Percentiles rank a stretch among this genome's conserved stretches.
These are phyloP conservation scores for Chamaecrista fasciculata DNA, from an alignment of 306 rosid genomes.

Conservation along the genomic window DNA sequence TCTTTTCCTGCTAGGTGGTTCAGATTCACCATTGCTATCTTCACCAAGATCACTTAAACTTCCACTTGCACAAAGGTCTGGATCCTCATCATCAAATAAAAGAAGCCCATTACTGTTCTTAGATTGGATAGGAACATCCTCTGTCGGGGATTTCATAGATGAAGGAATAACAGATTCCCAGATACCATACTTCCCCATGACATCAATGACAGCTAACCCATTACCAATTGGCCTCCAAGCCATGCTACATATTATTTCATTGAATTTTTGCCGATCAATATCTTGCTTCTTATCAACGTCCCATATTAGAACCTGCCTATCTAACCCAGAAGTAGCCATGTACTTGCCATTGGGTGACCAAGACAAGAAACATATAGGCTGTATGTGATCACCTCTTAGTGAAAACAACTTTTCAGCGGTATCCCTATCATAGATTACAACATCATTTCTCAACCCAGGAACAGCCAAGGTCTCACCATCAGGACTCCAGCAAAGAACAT, in stretches of 20 bases:
- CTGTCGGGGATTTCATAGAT: slow-evolving; percentile 90
- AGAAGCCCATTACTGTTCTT: slow-evolving; percentile 75
- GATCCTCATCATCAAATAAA: slow-evolving; percentile 76
- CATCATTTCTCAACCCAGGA: slow-evolving; percentile 85
- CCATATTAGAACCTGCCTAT: slow-evolving; percentile 90
- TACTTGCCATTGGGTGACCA: slow-evolving; percentile 98
- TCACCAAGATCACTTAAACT: slow-evolving; percentile 81
- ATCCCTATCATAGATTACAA: slow-evolving; percentile 90
- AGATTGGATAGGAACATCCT: slow-evolving; percentile 63
- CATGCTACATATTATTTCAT: slow-evolving; percentile 76
- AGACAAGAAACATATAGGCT: slow-evolving; percentile 77
- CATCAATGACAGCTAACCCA: slow-evolving; percentile 78
- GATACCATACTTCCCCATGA: slow-evolving; percentile 82
- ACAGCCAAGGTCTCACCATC: slow-evolving; percentile 85
- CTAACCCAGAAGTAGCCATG: slow-evolving; percentile 84
- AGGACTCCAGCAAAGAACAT: slow-evolving; percentile 90
- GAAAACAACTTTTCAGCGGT: slow-evolving; percentile 84
- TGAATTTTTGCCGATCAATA: slow-evolving; percentile 88
- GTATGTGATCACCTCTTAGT: slow-evolving; percentile 76
- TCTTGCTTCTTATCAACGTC: slow-evolving; percentile 80
- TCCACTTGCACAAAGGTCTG: slow-evolving; percentile 53
- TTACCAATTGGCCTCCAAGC: slow-evolving; percentile 89
- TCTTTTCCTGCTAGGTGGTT: slow-evolving; percentile 77
- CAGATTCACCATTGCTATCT: slow-evolving; percentile 54
- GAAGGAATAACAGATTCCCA: slow-evolving; percentile 93